A percentile compares a stretch with the other conserved stretches of the same genome.
Evolutionary conservation across 2,329 filamentous ascomycete species (phyloP).

Genomic region (Colletotrichum karsti): DNA sequence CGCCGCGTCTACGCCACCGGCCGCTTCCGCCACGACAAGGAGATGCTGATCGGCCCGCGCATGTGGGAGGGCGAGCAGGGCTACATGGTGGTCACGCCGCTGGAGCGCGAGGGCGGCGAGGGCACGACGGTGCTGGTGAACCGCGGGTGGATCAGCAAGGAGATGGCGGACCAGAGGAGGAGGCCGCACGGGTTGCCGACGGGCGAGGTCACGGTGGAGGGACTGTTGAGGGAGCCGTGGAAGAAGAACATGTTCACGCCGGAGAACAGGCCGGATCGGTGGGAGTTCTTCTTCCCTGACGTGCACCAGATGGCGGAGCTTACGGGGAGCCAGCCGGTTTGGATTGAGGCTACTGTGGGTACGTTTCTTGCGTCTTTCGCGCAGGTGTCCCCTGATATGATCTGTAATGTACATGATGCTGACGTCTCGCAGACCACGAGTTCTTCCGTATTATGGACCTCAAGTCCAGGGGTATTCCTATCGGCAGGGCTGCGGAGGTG

Average conservation of each 20-base stretch:
- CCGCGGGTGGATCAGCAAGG: constrained; percentile 90
- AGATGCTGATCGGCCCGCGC: constrained; percentile 95
- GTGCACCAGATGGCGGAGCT: constrained; percentile 88
- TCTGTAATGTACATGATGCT: background rate
- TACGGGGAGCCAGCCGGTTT: constrained; percentile 86
- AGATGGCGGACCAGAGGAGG: constrained; percentile 71
- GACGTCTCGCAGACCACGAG: constrained; percentile 71
- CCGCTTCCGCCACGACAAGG: constrained; percentile 82
- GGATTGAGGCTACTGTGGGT: constrained; percentile 97
- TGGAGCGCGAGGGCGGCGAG: constrained; percentile 73
- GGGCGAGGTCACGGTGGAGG: constrained; percentile 82
- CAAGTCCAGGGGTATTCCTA: constrained; percentile 83
- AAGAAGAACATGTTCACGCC: constrained; percentile 99
- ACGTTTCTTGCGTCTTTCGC: constrained; percentile 30
- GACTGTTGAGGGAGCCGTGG: constrained; percentile 86
- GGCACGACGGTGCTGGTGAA: constrained; percentile 82
- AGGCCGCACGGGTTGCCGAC: constrained; percentile 71
- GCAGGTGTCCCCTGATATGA: too few species aligned
- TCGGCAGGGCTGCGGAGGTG: constrained; percentile 87
- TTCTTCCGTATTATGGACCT: constrained; percentile 79
- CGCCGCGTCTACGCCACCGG: constrained; percentile 82
- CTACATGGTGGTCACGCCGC: constrained; percentile 89
- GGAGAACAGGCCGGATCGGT: constrained; percentile 82
- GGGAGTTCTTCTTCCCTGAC: constrained; percentile 95
- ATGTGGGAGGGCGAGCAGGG: constrained; percentile 90